phyloP scores from a whole-genome alignment of 768 basidiomycete genomes.

The Neoboletus brunneissimus region DNA sequence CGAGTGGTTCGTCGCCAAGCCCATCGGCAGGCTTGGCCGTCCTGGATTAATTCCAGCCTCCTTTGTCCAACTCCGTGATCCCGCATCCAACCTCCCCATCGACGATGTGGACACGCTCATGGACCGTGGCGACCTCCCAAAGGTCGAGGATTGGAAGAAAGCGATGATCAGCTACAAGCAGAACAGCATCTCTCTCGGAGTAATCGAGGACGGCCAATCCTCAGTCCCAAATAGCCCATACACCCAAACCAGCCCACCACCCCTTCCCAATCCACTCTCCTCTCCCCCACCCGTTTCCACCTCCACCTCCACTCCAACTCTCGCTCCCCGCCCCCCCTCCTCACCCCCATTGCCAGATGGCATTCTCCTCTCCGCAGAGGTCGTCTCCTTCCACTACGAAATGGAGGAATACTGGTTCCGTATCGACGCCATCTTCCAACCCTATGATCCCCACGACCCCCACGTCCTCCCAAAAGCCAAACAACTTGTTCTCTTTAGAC shows the following conservation, averaged over 20 bases:
- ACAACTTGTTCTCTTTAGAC: constrained; percentile 85
- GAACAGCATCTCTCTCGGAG: constrained; percentile 91
- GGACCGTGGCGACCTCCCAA: constrained; percentile 84
- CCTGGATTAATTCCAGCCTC: constrained; percentile 97
- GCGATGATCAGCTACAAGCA: constrained; percentile 95
- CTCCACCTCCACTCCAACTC: constrained; percentile 10
- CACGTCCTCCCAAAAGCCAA: constrained; percentile 60
- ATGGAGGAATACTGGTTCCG: constrained; percentile 98
- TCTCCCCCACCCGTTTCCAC: constrained; percentile 8
- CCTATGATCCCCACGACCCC: constrained; percentile 63
- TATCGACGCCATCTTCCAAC: constrained; percentile 84
- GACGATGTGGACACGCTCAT: constrained; percentile 75
- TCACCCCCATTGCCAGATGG: constrained; percentile 70
- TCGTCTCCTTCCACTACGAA: constrained; percentile 97
- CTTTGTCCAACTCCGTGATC: constrained; percentile 96
- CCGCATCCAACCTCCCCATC: constrained; percentile 76
- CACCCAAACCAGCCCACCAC: constrained; percentile 20
- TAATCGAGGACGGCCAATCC: constrained; percentile 65
- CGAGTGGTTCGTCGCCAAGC: constrained; percentile 99
- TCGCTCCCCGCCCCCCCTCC: constrained; percentile 35
- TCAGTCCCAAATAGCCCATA: constrained; percentile 46
- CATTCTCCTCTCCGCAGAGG: constrained; percentile 79
- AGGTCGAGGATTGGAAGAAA: constrained; percentile 99
- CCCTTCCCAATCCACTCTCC: neutral
- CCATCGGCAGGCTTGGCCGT: constrained; percentile 90